Conservation (phyloP, 257 asterid genomes). For the Plantago elongata region DNA sequence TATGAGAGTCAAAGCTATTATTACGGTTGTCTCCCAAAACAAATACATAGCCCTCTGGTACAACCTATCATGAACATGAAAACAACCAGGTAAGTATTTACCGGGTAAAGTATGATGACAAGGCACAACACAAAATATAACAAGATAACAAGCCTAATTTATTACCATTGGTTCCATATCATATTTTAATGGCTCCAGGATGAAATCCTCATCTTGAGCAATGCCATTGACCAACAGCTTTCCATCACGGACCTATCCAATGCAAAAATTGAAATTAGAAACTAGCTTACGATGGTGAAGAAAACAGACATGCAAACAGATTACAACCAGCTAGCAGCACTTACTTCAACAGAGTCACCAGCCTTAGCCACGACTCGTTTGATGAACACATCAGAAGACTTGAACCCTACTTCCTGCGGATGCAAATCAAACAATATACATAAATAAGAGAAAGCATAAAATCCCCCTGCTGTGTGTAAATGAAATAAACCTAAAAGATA, state of each 20-base stretch:
- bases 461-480: background rate
- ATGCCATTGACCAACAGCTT: slow-evolving; percentile 68
- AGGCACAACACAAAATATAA: slow-evolving; percentile 16
- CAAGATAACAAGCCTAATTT: slow-evolving; percentile 11
- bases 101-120: slow-evolving; percentile 1
- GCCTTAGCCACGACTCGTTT: slow-evolving; percentile 91
- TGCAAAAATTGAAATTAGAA: slow-evolving; percentile 8
- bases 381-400: slow-evolving; percentile 70
- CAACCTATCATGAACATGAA: slow-evolving; percentile 43
- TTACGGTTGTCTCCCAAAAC: slow-evolving; percentile 98
- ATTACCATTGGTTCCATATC: slow-evolving; percentile 83
- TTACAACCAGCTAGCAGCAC: background rate
- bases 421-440: slow-evolving; percentile 8
- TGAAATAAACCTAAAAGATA: slow-evolving; percentile 20
- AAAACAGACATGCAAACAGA: background rate
- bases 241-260: slow-evolving; percentile 66
- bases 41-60: slow-evolving; percentile 86
- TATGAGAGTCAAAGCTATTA: slow-evolving; percentile 86
- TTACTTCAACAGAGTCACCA: slow-evolving; percentile 52
- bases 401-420: slow-evolving; percentile 36
- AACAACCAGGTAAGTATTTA: slow-evolving; percentile 7
- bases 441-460: background rate
- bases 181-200: slow-evolving; percentile 81
- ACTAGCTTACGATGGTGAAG: slow-evolving; percentile 10
- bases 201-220: slow-evolving; percentile 74